Base-by-base conservation (phyloP, 345 rosid species). In the Nephelium lappaceum region DNA sequence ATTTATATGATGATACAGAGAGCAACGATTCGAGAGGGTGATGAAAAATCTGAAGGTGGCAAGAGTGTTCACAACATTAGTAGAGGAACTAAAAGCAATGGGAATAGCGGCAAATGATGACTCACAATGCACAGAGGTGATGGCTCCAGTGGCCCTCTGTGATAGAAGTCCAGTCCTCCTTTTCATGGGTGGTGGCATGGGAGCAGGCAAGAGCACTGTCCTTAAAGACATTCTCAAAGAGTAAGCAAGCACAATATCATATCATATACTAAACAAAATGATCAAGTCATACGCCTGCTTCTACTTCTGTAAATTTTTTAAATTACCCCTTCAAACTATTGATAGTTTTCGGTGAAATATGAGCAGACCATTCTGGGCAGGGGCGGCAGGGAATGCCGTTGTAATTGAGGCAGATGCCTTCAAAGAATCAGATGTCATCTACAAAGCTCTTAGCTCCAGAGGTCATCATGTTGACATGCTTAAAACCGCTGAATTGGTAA, bases 161-260 rank as follows among this genome's bases (percentile, higher is more conserved):
- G 91, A 95, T 71, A 81, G 98, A 73, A 95, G 99, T 83, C 98
- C 95, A 0, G 95, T 93, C 70, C 94, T 93, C 63, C 93, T 95
- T 23, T 86, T 95, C 79, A 90, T 95, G 98, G 99, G 98, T 14
- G 99, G 99, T 18, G 99, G 99, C 16, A 95, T 95, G 98, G 99
- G 99, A 68, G 99, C 99, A 51, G 99, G 99, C 19, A 95, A 95
- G 84, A 93, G 99, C 93, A 93, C 98, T 27, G 99, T 95, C 51
- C 92, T 93, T 71, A 91, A 93, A 78, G 99, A 95, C 73, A 93
- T 93, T 68, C 91, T 95, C 63, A 85, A 92, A 85, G 99, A 95
- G 99, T 95, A 90, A 58, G 23, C 23, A 86, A 86, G 61, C 68
- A 23, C 15, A 11, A 71, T 69, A 36, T 1, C 6, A 53, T 45